Percentiles rank a stretch among this genome's conserved stretches.
Evolutionary conservation across 106 monocot genomes (phyloP).

Genomic region (Agapanthus africanus): DNA sequence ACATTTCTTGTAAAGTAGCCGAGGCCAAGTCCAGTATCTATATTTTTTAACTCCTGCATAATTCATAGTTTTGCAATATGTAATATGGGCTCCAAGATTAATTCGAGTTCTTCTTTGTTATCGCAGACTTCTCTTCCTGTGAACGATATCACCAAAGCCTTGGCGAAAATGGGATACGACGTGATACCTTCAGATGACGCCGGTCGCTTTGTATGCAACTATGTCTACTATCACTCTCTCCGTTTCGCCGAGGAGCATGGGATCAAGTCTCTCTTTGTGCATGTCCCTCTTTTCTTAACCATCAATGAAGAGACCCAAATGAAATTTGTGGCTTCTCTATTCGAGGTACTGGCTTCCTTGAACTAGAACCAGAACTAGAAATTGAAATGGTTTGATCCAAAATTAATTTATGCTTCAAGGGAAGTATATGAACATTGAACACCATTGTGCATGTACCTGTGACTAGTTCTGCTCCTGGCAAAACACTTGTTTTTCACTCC

Average conservation of each 20-base stretch:
- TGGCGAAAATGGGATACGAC: constrained; percentile 34
- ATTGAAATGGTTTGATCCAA: too few relatives aligned
- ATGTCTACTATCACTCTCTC: constrained; percentile 71
- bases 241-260: constrained; percentile 66
- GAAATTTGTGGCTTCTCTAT: constrained; percentile 71
- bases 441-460: constrained; percentile 1
- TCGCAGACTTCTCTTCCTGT: constrained; percentile 50
- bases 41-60: not conserved
- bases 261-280: constrained; percentile 46
- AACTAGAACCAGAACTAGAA: too few relatives aligned
- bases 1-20: not conserved
- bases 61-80: too few relatives aligned
- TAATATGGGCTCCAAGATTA: not conserved
- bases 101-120: constrained; percentile 7
- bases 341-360: constrained; percentile 63
- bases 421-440: not conserved
- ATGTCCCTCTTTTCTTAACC: constrained; percentile 78
- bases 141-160: constrained; percentile 25
- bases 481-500: constrained; percentile 2
- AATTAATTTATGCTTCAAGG: constrained; percentile 7
- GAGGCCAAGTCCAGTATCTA: not conserved
- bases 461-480: not conserved
- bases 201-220: constrained; percentile 64
- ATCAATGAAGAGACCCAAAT: constrained; percentile 84
- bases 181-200: constrained; percentile 54